phyloP scores from a whole-genome alignment of 345 rosid species.

The Dipteronia dyeriana region DNA sequence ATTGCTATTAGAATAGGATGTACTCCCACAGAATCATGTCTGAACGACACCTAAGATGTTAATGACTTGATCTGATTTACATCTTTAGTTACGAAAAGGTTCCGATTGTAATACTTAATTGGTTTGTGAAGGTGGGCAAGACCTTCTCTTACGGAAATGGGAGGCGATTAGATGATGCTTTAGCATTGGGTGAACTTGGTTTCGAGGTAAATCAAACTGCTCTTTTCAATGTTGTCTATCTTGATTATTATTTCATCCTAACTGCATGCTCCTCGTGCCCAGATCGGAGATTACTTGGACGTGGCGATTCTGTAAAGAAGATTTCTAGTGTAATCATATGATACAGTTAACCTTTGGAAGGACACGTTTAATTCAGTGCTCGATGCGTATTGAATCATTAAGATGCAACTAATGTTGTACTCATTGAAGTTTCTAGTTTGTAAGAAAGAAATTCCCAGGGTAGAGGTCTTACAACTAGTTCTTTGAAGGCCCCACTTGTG shows the following conservation, averaged over 20 bases:
- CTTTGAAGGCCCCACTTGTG: no score
- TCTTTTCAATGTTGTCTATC: background rate
- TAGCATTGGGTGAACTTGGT: constrained; percentile 70
- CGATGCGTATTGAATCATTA: background rate
- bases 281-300: constrained; percentile 96
- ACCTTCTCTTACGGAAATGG: constrained; percentile 69
- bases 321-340: background rate
- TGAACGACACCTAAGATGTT: background rate
- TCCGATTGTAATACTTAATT: constrained; percentile 17
- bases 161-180: constrained; percentile 72
- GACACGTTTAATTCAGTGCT: background rate
- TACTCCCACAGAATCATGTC: background rate
- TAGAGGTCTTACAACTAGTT: background rate
- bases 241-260: background rate
- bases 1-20: constrained; percentile 10
- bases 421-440: background rate
- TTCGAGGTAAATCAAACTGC: constrained; percentile 58
- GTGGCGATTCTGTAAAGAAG: constrained; percentile 61
- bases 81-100: background rate
- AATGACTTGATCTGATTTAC: background rate
- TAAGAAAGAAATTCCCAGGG: background rate
- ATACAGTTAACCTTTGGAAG: background rate
- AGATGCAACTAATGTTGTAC: constrained; percentile 1
- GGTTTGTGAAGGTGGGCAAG: constrained; percentile 66
- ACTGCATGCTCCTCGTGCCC: constrained; percentile 19